phyloP scores from a whole-genome alignment of 2,329 filamentous ascomycete species.

The Trichoderma simmonsii region DNA sequence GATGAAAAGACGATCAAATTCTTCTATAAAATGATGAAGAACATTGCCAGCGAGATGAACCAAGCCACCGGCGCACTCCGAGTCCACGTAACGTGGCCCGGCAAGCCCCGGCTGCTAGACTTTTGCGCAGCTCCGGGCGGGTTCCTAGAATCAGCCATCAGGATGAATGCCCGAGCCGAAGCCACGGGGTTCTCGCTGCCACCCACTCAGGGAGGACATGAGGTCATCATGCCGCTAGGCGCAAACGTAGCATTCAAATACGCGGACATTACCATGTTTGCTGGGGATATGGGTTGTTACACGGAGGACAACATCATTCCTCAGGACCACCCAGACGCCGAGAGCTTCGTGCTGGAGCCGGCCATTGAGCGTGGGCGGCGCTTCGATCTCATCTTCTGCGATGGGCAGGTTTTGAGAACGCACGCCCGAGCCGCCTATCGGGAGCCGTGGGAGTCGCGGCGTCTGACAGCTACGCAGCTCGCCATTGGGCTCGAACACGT shows the following conservation, averaged over 20 bases:
- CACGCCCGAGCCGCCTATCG: conserved; percentile 35
- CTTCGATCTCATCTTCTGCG: conserved; percentile 47
- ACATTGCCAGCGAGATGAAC: conserved; percentile 8
- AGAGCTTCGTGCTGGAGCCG: conserved; percentile 28
- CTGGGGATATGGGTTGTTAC: conserved; percentile 41
- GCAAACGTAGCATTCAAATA: conserved; percentile 24
- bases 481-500: conserved; percentile 46
- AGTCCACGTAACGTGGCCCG: conserved; percentile 14
- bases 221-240: conserved; percentile 29
- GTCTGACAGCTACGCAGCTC: conserved; percentile 40
- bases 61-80: conserved; percentile 28
- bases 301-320: conserved; percentile 31
- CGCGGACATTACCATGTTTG: conserved; percentile 52
- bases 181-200: conserved; percentile 42
- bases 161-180: conserved; percentile 32
- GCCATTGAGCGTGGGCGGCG: conserved; percentile 25
- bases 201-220: conserved; percentile 38
- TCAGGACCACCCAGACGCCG: conserved; percentile 26
- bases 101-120: conserved; percentile 43
- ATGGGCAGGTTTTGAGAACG: conserved; percentile 44
- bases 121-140: conserved; percentile 56
- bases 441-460: conserved; percentile 33
- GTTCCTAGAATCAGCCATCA: conserved; percentile 41
- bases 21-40: conserved; percentile 24
- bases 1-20: conserved; percentile 8